Percentiles rank a stretch among this genome's conserved stretches.
Evolutionary conservation across 768 basidiomycete species (phyloP).

Genomic region (Phylloporus rhodoxanthus): DNA sequence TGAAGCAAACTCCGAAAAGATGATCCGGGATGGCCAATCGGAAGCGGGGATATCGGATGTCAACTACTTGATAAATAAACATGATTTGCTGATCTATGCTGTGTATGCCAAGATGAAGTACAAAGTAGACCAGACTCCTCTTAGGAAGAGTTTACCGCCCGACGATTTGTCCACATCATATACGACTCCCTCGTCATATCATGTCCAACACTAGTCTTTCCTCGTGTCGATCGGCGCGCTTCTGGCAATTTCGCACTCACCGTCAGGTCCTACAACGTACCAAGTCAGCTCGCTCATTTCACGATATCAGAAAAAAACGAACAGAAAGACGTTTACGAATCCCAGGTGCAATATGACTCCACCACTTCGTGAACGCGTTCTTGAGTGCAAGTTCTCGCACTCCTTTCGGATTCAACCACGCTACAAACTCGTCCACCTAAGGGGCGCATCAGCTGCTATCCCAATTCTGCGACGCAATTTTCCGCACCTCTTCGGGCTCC

Average conservation of each 20-base stretch:
- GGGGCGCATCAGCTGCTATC: conserved; percentile 9
- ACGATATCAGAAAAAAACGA: conserved; percentile 26
- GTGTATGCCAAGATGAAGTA: conserved; percentile 4
- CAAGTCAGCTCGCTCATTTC: conserved; percentile 8
- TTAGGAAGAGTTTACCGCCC: conserved; percentile 44
- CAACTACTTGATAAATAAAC: conserved; percentile 18
- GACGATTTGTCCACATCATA: conserved; percentile 84
- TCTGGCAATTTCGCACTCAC: conserved; percentile 67
- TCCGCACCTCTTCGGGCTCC: conserved; percentile 73
- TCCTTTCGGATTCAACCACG: conserved; percentile 92
- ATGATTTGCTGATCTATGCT: conserved; percentile 15
- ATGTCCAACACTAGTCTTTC: conserved; percentile 50
- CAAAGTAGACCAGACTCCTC: neutral
- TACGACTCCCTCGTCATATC: conserved; percentile 76
- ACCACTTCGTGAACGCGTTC: conserved; percentile 74
- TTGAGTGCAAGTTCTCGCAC: conserved; percentile 80
- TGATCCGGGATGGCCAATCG: neutral
- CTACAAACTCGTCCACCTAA: conserved; percentile 75
- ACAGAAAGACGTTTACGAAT: conserved; percentile 72
- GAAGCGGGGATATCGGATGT: neutral
- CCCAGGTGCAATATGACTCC: conserved; percentile 75
- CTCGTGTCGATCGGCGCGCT: conserved; percentile 72
- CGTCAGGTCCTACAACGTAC: conserved; percentile 52
- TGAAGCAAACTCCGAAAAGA: conserved; percentile 5
- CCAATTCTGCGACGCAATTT: neutral